Percentiles rank a stretch among this genome's conserved stretches.
Conservation (phyloP, 257 asterid species). For the Fraxinus excelsior region DNA sequence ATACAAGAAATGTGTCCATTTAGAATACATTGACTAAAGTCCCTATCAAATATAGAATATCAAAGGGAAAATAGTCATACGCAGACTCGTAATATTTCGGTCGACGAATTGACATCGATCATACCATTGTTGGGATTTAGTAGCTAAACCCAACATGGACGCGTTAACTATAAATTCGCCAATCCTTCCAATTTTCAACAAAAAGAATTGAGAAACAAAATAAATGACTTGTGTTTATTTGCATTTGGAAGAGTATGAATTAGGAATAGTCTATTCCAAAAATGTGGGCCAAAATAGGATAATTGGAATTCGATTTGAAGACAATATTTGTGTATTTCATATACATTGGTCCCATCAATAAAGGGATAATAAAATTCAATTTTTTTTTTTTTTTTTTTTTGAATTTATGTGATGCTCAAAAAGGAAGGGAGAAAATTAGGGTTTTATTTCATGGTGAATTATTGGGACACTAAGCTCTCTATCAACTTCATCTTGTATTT, state of each 20-base stretch:
- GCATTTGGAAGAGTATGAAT: slow-evolving; percentile 14
- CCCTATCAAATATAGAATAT: no score
- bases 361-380: neutral
- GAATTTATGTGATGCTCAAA: neutral
- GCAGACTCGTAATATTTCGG: neutral
- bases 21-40: neutral
- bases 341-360: slow-evolving; percentile 20
- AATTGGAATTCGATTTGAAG: slow-evolving; percentile 10
- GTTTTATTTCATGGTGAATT: neutral
- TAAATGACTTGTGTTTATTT: slow-evolving; percentile 15
- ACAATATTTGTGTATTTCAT: neutral
- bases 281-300: slow-evolving; percentile 25
- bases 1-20: neutral
- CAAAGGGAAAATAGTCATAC: neutral
- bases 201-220: slow-evolving; percentile 1
- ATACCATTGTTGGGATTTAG: neutral
- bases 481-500: neutral
- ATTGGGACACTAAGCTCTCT: neutral
- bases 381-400: neutral
- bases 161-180: neutral
- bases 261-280: slow-evolving; percentile 8
- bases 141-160: neutral
- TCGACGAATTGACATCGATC: neutral
- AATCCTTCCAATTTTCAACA: neutral
- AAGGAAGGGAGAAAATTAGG: neutral